Percentiles rank a stretch among this genome's conserved stretches.
phyloP scores from a whole-genome alignment of 108 stramenopile genomes.

The Skeletonema costatum region DNA sequence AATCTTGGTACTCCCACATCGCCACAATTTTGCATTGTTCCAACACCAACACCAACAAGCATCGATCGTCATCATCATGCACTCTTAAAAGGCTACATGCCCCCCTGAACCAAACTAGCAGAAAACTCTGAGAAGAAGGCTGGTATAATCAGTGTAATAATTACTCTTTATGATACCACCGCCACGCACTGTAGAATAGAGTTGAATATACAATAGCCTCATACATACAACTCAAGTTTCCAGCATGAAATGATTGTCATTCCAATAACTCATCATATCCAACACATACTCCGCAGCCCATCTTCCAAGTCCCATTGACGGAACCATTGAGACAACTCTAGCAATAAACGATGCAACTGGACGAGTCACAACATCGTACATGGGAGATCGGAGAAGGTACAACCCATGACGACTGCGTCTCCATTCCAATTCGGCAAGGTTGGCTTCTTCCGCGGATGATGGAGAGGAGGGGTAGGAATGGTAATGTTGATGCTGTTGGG shows the following conservation, averaged over 20 bases:
- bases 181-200: too few species aligned
- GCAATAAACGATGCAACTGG: conserved; percentile 21
- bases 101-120: too few species aligned
- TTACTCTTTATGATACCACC: too few species aligned
- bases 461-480: background rate
- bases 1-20: too few species aligned
- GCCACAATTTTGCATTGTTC: too few species aligned
- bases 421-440: conserved; percentile 33
- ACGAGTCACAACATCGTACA: conserved; percentile 29
- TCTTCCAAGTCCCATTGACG: conserved; percentile 37
- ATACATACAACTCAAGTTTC: conserved; percentile 15
- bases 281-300: conserved; percentile 38
- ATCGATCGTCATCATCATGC: too few species aligned
- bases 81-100: too few species aligned
- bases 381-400: conserved; percentile 45
- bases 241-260: conserved; percentile 40
- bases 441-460: conserved; percentile 21
- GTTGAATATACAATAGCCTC: too few species aligned
- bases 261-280: conserved; percentile 51
- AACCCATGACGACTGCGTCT: conserved; percentile 30
- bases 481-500: background rate
- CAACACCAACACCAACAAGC: too few species aligned
- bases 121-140: too few species aligned
- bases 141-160: too few species aligned
- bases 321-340: conserved; percentile 32